Evolutionary conservation across 108 stramenopile genomes (phyloP).

Genomic region (Pseudonitzschia delicatissima): DNA sequence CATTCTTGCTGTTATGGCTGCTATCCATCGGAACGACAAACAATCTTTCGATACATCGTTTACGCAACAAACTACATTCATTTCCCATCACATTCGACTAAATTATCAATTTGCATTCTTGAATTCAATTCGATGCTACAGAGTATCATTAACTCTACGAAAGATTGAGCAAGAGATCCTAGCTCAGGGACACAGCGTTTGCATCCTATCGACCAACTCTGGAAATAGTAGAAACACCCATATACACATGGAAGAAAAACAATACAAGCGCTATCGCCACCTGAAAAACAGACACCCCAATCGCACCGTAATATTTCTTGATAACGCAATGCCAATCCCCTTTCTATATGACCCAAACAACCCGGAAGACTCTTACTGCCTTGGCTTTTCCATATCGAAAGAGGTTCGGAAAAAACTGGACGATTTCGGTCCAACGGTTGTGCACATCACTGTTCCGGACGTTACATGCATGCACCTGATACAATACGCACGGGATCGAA

Average conservation of each 20-base stretch:
- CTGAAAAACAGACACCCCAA: conserved; percentile 40
- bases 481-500: conserved; percentile 39
- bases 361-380: conserved; percentile 36
- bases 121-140: no score
- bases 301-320: conserved; percentile 52
- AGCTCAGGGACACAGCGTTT: conserved; percentile 45
- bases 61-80: not conserved
- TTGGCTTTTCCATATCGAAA: conserved; percentile 41
- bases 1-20: no score
- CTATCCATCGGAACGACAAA: no score
- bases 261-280: conserved; percentile 4
- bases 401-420: conserved; percentile 27
- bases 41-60: not conserved
- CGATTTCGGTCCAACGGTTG: conserved; percentile 48
- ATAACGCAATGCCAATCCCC: conserved; percentile 46
- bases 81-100: not conserved
- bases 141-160: conserved; percentile 64
- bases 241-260: conserved; percentile 29
- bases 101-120: no score
- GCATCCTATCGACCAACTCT: conserved; percentile 50
- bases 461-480: conserved; percentile 46
- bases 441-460: conserved; percentile 64
- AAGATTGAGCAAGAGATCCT: conserved; percentile 66
- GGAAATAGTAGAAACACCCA: conserved; percentile 52
- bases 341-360: conserved; percentile 52